Percentiles rank a stretch among this genome's conserved stretches.
These are phyloP conservation scores for Gloeopeniophorella convolvens DNA, from an alignment of 768 basidiomycete species.

Conservation along the genomic window DNA sequence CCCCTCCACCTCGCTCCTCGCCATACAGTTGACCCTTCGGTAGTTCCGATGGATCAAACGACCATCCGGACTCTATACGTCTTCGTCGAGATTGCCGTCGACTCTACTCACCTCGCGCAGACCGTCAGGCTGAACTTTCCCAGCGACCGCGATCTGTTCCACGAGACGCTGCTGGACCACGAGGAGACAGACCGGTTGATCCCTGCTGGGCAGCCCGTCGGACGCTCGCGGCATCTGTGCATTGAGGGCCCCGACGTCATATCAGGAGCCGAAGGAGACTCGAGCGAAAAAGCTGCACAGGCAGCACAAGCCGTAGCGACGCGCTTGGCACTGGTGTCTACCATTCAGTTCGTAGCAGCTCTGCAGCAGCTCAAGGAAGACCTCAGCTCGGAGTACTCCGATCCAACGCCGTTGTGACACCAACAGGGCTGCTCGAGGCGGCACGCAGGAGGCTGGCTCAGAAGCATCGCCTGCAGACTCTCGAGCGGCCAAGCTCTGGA, in stretches of 20 bases:
- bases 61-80: constrained; percentile 93
- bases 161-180: constrained; percentile 51
- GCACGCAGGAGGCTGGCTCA: not conserved
- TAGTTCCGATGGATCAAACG: constrained; percentile 94
- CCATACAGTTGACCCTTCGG: constrained; percentile 7
- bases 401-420: constrained; percentile 11
- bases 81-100: constrained; percentile 96
- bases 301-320: constrained; percentile 36
- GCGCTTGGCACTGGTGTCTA: constrained; percentile 86
- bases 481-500: constrained; percentile 35
- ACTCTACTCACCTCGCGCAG: constrained; percentile 73
- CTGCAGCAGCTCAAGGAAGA: constrained; percentile 83
- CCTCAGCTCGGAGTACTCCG: constrained; percentile 41
- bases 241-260: constrained; percentile 42
- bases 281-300: constrained; percentile 18
- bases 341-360: constrained; percentile 95
- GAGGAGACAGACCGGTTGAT: constrained; percentile 43
- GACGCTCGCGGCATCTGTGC: constrained; percentile 41
- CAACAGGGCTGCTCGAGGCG: constrained; percentile 16
- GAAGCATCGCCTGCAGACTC: constrained; percentile 12
- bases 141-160: constrained; percentile 59
- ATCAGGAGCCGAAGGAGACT: constrained; percentile 4
- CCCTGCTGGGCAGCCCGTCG: constrained; percentile 38
- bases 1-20: not conserved
- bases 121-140: constrained; percentile 91